These are phyloP conservation scores for Ophiostoma piceae DNA, from an alignment of 2,329 filamentous ascomycete genomes.

Conservation along the genomic window DNA sequence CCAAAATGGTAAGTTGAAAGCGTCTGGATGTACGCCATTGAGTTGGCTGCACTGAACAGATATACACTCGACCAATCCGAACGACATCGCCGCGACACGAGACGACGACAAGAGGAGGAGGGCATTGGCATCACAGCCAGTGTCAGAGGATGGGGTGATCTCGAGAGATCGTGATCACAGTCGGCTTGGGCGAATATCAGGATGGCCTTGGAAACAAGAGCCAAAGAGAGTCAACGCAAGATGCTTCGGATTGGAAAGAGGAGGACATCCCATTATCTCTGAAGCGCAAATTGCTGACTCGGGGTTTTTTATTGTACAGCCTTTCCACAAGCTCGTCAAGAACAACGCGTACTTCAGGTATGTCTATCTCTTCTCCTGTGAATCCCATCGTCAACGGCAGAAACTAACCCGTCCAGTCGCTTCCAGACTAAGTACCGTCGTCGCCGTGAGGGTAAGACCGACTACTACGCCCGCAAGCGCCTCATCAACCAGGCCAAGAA, in stretches of 20 bases:
- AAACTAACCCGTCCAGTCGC: constrained; percentile 54
- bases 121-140: constrained; percentile 30
- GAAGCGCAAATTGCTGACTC: constrained; percentile 99
- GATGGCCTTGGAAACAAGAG: constrained; percentile 6
- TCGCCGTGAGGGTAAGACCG: constrained; percentile 93
- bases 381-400: not conserved
- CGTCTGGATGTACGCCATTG: not conserved
- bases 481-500: constrained; percentile 99
- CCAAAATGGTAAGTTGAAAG: constrained; percentile 64
- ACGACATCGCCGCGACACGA: constrained; percentile 2
- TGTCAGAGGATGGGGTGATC: not conserved
- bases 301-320: constrained; percentile 57
- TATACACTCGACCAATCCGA: constrained; percentile 17
- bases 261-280: constrained; percentile 49
- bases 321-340: constrained; percentile 94
- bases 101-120: constrained; percentile 19
- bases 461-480: constrained; percentile 99
- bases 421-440: constrained; percentile 99
- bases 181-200: constrained; percentile 3
- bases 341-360: constrained; percentile 98
- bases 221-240: constrained; percentile 77
- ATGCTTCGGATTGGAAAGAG: constrained; percentile 76
- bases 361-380: not conserved
- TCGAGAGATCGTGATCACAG: not conserved
- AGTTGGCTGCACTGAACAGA: not conserved